Base-by-base conservation (phyloP, 495 filamentous ascomycete species). In the Penicillium odoratum region DNA sequence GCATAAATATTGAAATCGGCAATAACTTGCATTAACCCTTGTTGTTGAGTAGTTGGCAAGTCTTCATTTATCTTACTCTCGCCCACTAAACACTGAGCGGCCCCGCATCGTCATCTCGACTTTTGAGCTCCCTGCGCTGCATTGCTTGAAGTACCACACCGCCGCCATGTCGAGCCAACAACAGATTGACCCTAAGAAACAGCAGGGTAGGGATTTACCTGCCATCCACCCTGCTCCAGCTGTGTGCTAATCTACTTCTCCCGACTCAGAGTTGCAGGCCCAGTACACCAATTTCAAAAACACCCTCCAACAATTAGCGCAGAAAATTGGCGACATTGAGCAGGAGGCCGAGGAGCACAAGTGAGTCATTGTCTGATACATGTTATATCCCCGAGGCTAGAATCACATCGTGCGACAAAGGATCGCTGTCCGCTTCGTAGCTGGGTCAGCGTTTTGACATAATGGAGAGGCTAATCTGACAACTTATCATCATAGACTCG, bases 281-380 rank as follows among this genome's bases (percentile, higher is more conserved):
- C 92, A 96, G 68, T 98, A 98, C 74, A 85, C 85, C 48, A 97
- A 89, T 75, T 98, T 92, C 85, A 98, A 98, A 74, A 95, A 92
- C 71, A 90, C 84, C 28, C 85, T 98, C 51, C 93, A 98, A 77
- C 87, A 92, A 63, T 81, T 98, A 60, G 95, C 94, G 15, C 85
- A 90, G 67, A 98, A 97, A 76, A 97, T 98, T 61, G 94, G 94
- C 7, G 92, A 97, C 69, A 88, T 98, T 51, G 94, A 98, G 74
- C 90, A 95, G 69, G 94, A 98, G 66, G 86, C 90, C 28, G 94
- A 98, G 72, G 94, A 98, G 71, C 94, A 98, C 78, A 98, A 94
- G 94, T 98, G 74, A 74, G 89, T 79, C 18, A 38, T 16, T 0
- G n/a, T 15, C 10, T 4, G 3, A 18, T 10, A 34, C 51, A 16